Base-by-base conservation (phyloP, 805 yeast species). In the Metschnikowia amazonensis region DNA sequence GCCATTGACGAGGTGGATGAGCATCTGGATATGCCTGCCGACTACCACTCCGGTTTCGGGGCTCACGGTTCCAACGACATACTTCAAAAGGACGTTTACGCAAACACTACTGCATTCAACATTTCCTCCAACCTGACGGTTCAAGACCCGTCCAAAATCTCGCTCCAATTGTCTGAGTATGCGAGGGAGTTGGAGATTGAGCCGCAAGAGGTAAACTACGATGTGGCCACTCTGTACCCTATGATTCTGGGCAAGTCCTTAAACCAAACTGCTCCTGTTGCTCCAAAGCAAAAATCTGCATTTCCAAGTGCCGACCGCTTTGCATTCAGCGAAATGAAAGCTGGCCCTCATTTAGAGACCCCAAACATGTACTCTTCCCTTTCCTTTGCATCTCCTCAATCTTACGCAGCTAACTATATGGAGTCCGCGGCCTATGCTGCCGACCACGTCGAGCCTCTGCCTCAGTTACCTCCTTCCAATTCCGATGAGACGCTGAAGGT, bases 391-490 rank as follows among this genome's bases (percentile, higher is more conserved):
- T 56, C 66, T 1, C 66, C 67, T 1, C 42, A 39, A 8, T 39
- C 42, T 14, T 39, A 30, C 11, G 35, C 27, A 14, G 35, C 36
- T 2, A 29, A 21, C 23, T 31, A 16, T 33, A 21, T 30, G 21
- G 41, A 37, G 3, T 29, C 35, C 5, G 16, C 36, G 10, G 35
- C 36, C 13, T 39, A 39, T 2, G 11, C 37, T 6, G 46, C 44
- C 8, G 54, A 57, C 34, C 63, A 54, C 40, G 43, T 57, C 0
- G 63, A 64, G 46, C 64, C 69, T 1, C 63, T 70, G 6, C 72
- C 72, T 2, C 73, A 67, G 44, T 51, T 67, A 6, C 72, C 72
- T 4, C 70, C 71, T 2, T 67, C 71, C 3, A 42, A 59, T 5
- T 53, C 62, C 5, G 38, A 64, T 3, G 55, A 64, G 10, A 48